A percentile compares a stretch with the other conserved stretches of the same genome.
phyloP scores from a whole-genome alignment of 1,284 basidiomycete species.

The Erythrobasidium hasegawianum region DNA sequence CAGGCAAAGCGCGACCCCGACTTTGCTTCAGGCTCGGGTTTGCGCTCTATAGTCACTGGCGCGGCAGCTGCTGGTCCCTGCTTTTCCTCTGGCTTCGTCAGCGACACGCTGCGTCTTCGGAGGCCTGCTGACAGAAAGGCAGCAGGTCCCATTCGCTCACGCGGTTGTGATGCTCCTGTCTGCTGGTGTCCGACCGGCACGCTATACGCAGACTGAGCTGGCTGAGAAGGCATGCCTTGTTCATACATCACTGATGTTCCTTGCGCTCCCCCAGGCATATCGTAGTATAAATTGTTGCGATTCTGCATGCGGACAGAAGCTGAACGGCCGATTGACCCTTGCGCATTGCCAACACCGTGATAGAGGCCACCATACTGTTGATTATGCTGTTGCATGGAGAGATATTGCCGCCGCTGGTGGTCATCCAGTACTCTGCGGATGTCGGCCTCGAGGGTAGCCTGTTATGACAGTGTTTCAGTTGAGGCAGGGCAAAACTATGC shows the following conservation, averaged over 20 bases:
- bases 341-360: neutral
- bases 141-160: neutral
- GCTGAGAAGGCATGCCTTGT: too few relatives aligned
- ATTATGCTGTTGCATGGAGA: neutral
- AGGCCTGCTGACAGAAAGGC: neutral
- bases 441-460: conserved; percentile 35
- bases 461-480: neutral
- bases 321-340: neutral
- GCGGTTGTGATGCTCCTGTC: neutral
- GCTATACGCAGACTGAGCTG: neutral
- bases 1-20: neutral
- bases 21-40: neutral
- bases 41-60: neutral
- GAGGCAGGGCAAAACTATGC: neutral
- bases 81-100: neutral
- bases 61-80: neutral
- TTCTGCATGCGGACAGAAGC: neutral
- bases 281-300: neutral
- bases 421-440: conserved; percentile 30
- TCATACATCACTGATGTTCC: too few relatives aligned
- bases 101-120: neutral
- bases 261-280: neutral
- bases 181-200: neutral
- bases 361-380: neutral
- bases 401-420: conserved; percentile 15